phyloP scores from a whole-genome alignment of 2,329 filamentous ascomycete genomes.

The Clonostachys rosea region DNA sequence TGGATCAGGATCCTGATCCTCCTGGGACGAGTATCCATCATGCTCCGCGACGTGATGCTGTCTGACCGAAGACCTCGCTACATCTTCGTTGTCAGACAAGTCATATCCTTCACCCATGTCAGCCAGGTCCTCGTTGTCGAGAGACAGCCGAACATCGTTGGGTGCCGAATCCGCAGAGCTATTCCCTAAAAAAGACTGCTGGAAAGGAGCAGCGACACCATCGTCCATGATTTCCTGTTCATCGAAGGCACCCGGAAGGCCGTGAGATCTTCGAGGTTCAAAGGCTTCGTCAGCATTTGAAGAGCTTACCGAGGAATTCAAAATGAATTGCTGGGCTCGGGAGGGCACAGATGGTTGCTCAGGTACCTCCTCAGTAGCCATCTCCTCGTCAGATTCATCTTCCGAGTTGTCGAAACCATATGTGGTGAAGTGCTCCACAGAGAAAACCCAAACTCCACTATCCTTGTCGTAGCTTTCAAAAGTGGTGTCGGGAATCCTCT shows the following conservation, averaged over 20 bases:
- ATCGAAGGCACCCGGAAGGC: slow-evolving; percentile 79
- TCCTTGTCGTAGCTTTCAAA: slow-evolving; percentile 77
- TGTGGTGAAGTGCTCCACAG: slow-evolving; percentile 93
- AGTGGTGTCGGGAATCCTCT: slow-evolving; percentile 72
- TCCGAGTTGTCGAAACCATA: slow-evolving; percentile 84
- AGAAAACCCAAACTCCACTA: slow-evolving; percentile 86
- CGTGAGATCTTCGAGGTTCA: slow-evolving; percentile 43
- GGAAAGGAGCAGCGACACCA: slow-evolving; percentile 36
- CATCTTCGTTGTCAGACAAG: slow-evolving; percentile 63
- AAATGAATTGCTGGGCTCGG: slow-evolving; percentile 18
- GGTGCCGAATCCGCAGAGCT: slow-evolving; percentile 80
- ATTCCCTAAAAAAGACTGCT: slow-evolving; percentile 87
- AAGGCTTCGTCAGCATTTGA: slow-evolving; percentile 51
- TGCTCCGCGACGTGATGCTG: slow-evolving; percentile 75
- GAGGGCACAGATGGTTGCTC: slow-evolving; percentile 7
- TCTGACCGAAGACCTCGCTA: slow-evolving; percentile 74
- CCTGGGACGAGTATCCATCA: slow-evolving; percentile 50
- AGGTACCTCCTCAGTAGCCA: slow-evolving; percentile 11
- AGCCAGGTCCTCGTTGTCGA: slow-evolving; percentile 50
- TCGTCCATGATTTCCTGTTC: slow-evolving; percentile 52
- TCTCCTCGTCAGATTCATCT: slow-evolving; percentile 60
- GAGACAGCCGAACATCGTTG: slow-evolving; percentile 52
- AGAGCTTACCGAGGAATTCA: slow-evolving; percentile 14
- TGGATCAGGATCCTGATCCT: slow-evolving; percentile 32
- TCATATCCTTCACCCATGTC: slow-evolving; percentile 74